Percentiles rank a stretch among this genome's conserved stretches.
These are phyloP conservation scores for Chytriomyces sp. DNA, from an alignment of 192 early-diverging fungal genomes.

Conservation along the genomic window DNA sequence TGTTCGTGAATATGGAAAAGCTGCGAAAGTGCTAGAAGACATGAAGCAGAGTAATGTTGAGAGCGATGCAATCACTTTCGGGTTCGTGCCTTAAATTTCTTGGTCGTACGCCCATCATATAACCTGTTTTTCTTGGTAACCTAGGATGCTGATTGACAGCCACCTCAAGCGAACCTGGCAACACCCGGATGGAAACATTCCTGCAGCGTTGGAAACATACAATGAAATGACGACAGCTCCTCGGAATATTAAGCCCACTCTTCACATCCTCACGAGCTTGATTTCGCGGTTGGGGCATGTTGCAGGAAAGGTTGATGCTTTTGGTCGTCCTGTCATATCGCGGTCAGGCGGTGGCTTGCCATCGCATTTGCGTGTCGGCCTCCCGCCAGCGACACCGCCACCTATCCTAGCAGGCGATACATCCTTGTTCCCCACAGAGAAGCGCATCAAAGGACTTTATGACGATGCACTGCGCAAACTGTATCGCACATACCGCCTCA, in stretches of 20 bases:
- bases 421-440: neutral
- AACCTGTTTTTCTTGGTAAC: neutral
- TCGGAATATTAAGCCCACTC: neutral
- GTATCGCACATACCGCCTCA: conserved; percentile 3
- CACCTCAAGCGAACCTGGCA: conserved; percentile 14
- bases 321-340: conserved; percentile 6
- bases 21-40: neutral
- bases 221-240: conserved; percentile 4
- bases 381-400: neutral
- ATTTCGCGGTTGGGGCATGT: conserved; percentile 16
- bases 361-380: neutral
- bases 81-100: neutral
- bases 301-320: conserved; percentile 11
- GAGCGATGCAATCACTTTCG: conserved; percentile 20
- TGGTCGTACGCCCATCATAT: neutral
- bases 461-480: neutral
- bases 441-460: neutral
- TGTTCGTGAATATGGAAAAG: conserved; percentile 6
- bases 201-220: conserved; percentile 7
- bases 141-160: conserved; percentile 25
- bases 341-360: conserved; percentile 12
- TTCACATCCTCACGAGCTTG: conserved; percentile 16
- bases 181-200: conserved; percentile 11
- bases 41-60: conserved; percentile 1
- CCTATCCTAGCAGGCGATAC: neutral